Base-by-base conservation (phyloP, 306 rosid genomes). In the Rosa lucieae region DNA sequence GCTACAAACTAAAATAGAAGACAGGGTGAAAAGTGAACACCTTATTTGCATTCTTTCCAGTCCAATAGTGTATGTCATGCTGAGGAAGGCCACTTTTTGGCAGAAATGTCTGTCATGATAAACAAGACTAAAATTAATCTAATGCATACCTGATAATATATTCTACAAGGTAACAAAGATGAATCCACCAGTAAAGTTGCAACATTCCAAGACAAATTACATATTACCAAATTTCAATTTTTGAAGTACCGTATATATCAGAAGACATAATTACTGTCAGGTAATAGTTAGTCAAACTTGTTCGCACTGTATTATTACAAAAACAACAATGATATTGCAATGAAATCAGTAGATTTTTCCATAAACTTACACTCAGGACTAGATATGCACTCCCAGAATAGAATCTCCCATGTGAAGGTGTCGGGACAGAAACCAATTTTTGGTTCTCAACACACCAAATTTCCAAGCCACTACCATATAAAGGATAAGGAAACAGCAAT, bases 391-490 rank as follows among this genome's bases (percentile, higher is more conserved):
- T 90, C 83, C 99, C 97, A 74, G 89, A 84, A 80, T 91, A 91
- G 89, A 94, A 92, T 71, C 88, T 92, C 71, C 95, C 86, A 79
- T 87, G 88, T 26, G 86, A 87, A 68, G 99, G 82, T 79, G 88
- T 85, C 53, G 94, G 87, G 48, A 91, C 83, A 13, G 85, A 53
- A 81, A 89, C 93, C 81, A 94, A 77, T 69, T 49, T 82, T 71
- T 87, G 93, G 80, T 85, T 91, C 91, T 92, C 97, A 63, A 94
- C 79, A 73, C 99, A 92, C 99, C 99, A 94, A 73, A 94, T 86
- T 84, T 94, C 97, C 83, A 92, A 73, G 74, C 99, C 99, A 77
- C 99, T 94, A 42, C 67, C 62, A 77, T 42, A 51, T 43, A 67
- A 82, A 83, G 72, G 88, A 26, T 85, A 92, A 92, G 92, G 85